Evolutionary conservation across 768 basidiomycete species (phyloP).

Genomic region (Mrakia frigida): DNA sequence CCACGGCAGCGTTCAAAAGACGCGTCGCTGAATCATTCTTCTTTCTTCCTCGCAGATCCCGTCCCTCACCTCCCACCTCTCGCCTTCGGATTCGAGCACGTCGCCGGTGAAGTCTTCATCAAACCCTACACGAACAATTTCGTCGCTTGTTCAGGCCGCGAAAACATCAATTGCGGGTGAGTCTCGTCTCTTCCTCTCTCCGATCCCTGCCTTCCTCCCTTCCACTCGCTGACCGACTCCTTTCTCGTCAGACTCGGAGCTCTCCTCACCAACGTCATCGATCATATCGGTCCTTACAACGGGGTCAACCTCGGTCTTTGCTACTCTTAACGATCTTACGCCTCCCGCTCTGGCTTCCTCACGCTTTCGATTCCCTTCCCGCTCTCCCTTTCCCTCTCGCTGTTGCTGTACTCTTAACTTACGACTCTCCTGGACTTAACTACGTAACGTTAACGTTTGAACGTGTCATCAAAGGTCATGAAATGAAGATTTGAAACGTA

Average conservation of each 20-base stretch:
- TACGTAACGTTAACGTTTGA: too few relatives aligned
- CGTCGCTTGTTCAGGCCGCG: background rate
- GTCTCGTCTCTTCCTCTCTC: background rate
- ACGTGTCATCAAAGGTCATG: too few relatives aligned
- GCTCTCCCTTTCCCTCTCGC: background rate
- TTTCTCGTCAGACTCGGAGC: background rate
- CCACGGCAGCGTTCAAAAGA: background rate
- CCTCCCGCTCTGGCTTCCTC: too few relatives aligned
- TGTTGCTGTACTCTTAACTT: too few relatives aligned
- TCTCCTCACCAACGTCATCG: background rate
- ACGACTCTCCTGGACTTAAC: too few relatives aligned
- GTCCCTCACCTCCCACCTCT: conserved; percentile 6
- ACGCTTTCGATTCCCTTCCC: background rate
- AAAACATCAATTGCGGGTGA: conserved; percentile 1
- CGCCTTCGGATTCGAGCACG: conserved; percentile 11
- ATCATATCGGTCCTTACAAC: background rate
- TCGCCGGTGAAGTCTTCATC: background rate
- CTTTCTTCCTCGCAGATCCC: background rate
- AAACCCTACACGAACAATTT: background rate
- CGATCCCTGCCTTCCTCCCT: background rate
- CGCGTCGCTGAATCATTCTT: background rate
- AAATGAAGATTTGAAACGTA: too few relatives aligned
- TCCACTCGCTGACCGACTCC: background rate
- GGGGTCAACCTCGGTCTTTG: background rate
- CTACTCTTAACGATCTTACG: background rate